These are phyloP conservation scores for Ocimum tenuiflorum DNA, from an alignment of 257 asterid species.

Conservation along the genomic window DNA sequence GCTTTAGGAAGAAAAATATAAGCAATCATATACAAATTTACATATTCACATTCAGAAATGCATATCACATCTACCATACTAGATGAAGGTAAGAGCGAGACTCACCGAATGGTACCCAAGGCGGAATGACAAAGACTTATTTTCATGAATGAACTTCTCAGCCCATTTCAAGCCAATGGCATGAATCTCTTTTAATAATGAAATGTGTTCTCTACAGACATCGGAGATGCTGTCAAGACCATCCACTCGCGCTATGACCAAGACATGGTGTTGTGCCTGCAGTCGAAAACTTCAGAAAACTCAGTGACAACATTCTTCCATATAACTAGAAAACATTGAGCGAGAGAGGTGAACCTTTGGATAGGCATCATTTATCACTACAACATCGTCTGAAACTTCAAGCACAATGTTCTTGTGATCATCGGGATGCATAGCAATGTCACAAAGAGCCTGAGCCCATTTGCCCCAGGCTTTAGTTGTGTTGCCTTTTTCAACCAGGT, in stretches of 20 bases:
- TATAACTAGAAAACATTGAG: slow-evolving; percentile 1
- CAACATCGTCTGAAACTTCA: slow-evolving; percentile 53
- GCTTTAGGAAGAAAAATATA: neutral
- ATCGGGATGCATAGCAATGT: slow-evolving; percentile 71
- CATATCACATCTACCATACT: neutral
- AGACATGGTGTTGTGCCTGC: slow-evolving; percentile 68
- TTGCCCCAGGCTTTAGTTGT: slow-evolving; percentile 44
- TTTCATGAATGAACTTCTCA: slow-evolving; percentile 46
- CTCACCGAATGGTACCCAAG: slow-evolving; percentile 91
- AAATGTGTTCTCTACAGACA: slow-evolving; percentile 47
- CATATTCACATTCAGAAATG: neutral
- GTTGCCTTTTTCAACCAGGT: slow-evolving; percentile 20
- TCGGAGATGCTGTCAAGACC: slow-evolving; percentile 72
- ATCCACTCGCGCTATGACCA: slow-evolving; percentile 62
- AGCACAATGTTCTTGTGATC: slow-evolving; percentile 39
- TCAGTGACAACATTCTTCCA: neutral
- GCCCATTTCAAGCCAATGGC: slow-evolving; percentile 70
- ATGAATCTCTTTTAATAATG: slow-evolving; percentile 63
- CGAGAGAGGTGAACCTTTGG: slow-evolving; percentile 62
- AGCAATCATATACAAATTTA: neutral
- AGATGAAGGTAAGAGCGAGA: slow-evolving; percentile 6
- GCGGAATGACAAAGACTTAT: slow-evolving; percentile 56
- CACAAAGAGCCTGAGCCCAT: slow-evolving; percentile 66
- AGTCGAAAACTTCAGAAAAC: neutral
- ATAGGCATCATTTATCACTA: slow-evolving; percentile 79